A percentile compares a stretch with the other conserved stretches of the same genome.
Evolutionary conservation across 768 basidiomycete species (phyloP).

Genomic region (Mycena alexandri): DNA sequence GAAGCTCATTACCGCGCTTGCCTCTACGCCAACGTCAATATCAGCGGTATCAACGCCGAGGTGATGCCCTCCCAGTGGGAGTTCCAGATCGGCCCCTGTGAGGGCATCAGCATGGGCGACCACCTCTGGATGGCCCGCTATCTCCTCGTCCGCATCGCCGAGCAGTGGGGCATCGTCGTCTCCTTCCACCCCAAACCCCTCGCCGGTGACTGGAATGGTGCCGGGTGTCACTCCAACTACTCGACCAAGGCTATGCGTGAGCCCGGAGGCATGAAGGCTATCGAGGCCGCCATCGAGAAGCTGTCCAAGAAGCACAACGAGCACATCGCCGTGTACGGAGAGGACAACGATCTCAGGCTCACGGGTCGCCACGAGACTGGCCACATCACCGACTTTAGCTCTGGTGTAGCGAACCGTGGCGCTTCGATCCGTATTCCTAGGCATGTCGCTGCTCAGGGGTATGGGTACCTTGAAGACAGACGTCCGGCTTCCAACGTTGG

Average conservation of each 20-base stretch:
- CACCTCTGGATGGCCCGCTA: conserved; percentile 99
- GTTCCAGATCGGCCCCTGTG: conserved; percentile 99
- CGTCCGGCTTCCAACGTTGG: conserved; percentile 99
- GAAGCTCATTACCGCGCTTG: conserved; percentile 99
- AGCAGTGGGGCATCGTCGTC: conserved; percentile 97
- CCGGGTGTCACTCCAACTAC: conserved; percentile 98
- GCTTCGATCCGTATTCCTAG: conserved; percentile 97
- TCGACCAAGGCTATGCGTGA: conserved; percentile 96
- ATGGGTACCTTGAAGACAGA: conserved; percentile 96
- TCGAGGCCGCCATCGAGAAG: conserved; percentile 95
- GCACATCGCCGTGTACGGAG: conserved; percentile 98
- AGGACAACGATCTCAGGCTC: conserved; percentile 96
- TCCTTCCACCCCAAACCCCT: conserved; percentile 99
- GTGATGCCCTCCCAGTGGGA: conserved; percentile 99
- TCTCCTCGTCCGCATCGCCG: conserved; percentile 94
- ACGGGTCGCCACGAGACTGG: conserved; percentile 98
- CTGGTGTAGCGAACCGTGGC: conserved; percentile 97
- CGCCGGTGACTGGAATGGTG: conserved; percentile 98
- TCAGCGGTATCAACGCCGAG: conserved; percentile 99
- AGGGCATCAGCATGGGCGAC: conserved; percentile 98
- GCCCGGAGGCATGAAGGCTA: conserved; percentile 91
- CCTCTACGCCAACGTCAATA: conserved; percentile 95
- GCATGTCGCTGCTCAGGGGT: conserved; percentile 92
- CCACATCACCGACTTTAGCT: conserved; percentile 90
- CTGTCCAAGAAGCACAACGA: conserved; percentile 90